Base-by-base conservation (phyloP, 495 filamentous ascomycete genomes). In the Pyronema omphalodes region DNA sequence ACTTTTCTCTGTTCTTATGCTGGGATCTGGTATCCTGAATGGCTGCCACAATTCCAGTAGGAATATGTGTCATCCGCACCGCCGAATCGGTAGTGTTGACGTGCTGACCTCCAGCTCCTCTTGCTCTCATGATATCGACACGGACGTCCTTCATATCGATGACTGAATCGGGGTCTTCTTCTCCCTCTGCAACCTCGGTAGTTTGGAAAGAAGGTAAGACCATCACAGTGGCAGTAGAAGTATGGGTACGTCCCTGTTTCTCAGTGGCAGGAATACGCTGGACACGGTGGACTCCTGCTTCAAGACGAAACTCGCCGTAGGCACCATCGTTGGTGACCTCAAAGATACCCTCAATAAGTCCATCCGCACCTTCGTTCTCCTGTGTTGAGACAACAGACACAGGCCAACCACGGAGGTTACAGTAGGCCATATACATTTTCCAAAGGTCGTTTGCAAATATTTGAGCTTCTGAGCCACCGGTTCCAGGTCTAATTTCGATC, bases 21-120 rank as follows among this genome's bases (percentile, higher is more conserved):
- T 98, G 91, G n/a, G 85, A 93, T 55, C 91, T 75, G 36, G 77
- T 80, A 64, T 96, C 91, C 64, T 98, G 91, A 71, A 95, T 94
- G 43, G 79, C 80, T 9, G 95, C 88, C 23, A 84, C 76, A 7
- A 78, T 86, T 37, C 78, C 80, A 0, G 88, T 94, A 8, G 91
- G 93, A 9, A 86, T 73, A 74, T 98, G 93, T 9, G 88, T 94
- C 53, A 98, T 72, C 14, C 91, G 81, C 57, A 98, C 84, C 14
- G 91, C 91, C 36, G 87, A 94, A 67, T 96, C 93, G 1, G 91
- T 98, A 58, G 84, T 95, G 68, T 98, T 98, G 64, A 98, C 91
- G 66, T 96, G 93, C 70, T 98, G 91, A 6, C 91, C 91, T 14
- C 91, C 91, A 1, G 91, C 88, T 33, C 91, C 91, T 48, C 83